Evolutionary conservation across 495 filamentous ascomycete species (phyloP).

Genomic region (Talaromyces stipitatus): DNA sequence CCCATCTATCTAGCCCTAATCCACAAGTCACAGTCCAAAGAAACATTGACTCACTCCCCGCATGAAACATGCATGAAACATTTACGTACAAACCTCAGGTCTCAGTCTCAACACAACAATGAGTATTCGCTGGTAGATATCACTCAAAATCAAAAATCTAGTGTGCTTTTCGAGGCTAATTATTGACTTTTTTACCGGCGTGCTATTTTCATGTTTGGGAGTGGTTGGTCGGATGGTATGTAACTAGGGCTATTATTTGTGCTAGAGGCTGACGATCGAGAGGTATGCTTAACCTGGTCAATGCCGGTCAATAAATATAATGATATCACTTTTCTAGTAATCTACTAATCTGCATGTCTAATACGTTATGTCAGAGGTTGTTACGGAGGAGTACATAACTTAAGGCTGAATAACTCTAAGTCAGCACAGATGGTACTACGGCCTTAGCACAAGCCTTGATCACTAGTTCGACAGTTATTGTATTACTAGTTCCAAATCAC

Average conservation of each 20-base stretch:
- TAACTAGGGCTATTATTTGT: not conserved
- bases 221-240: not conserved
- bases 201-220: not conserved
- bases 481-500: too few species aligned
- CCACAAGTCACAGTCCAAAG: not conserved
- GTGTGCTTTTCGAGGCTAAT: not conserved
- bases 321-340: too few species aligned
- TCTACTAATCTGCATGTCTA: too few species aligned
- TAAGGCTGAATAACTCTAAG: not conserved
- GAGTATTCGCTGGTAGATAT: not conserved
- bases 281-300: not conserved
- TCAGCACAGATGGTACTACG: not conserved
- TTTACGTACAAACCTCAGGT: not conserved
- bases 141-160: not conserved
- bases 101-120: not conserved
- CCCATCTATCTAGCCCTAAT: not conserved
- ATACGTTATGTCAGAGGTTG: too few species aligned
- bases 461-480: too few species aligned
- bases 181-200: not conserved
- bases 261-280: not conserved
- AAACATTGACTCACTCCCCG: not conserved
- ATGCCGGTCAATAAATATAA: too few species aligned
- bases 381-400: too few species aligned
- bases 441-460: not conserved
- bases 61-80: not conserved